These are phyloP conservation scores for Nitzschia sp. DNA, from an alignment of 108 stramenopile species.

Conservation along the genomic window DNA sequence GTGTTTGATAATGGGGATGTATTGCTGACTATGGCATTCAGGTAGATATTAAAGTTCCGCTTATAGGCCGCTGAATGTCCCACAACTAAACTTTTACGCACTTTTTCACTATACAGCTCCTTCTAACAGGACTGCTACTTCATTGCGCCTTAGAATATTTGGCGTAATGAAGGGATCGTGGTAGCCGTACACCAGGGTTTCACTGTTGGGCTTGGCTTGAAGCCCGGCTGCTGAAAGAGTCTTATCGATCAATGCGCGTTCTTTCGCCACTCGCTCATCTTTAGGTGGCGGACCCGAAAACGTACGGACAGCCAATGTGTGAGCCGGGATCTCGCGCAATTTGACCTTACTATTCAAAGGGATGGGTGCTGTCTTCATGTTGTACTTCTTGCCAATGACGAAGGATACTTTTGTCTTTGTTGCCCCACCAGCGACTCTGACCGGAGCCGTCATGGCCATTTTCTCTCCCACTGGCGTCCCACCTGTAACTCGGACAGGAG, in stretches of 20 bases:
- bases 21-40: neutral
- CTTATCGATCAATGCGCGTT: slow-evolving; percentile 33
- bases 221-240: slow-evolving; percentile 47
- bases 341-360: slow-evolving; percentile 49
- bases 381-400: slow-evolving; percentile 66
- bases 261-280: slow-evolving; percentile 45
- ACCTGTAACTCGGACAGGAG: slow-evolving; percentile 47
- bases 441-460: slow-evolving; percentile 73
- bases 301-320: slow-evolving; percentile 52
- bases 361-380: slow-evolving; percentile 53
- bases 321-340: slow-evolving; percentile 43
- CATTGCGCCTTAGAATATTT: slow-evolving; percentile 61
- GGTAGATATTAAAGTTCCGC: neutral
- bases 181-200: slow-evolving; percentile 70
- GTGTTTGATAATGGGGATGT: too few species aligned
- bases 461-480: slow-evolving; percentile 31
- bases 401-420: slow-evolving; percentile 53
- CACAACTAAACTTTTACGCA: neutral
- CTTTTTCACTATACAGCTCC: slow-evolving; percentile 22
- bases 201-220: slow-evolving; percentile 24
- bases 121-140: slow-evolving; percentile 61
- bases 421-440: slow-evolving; percentile 35
- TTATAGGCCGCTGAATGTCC: neutral
- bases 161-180: slow-evolving; percentile 75
- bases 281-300: slow-evolving; percentile 66